Evolutionary conservation across 352 stramenopile genomes (phyloP).

Genomic region (Pythium vanterpoolii): DNA sequence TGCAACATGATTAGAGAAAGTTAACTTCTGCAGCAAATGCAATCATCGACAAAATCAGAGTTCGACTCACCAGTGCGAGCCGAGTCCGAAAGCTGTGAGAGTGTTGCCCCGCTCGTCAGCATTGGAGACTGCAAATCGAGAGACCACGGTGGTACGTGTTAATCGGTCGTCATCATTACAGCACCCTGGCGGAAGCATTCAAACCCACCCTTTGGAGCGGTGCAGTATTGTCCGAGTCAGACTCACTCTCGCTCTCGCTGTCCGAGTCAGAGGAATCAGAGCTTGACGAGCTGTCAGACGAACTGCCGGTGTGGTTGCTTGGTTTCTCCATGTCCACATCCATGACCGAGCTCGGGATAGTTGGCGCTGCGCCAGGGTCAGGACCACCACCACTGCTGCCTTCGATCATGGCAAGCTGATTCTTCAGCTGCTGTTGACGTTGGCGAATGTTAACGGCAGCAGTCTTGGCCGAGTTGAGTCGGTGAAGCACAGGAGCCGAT

Average conservation of each 20-base stretch:
- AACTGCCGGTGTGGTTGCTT: slow-evolving; percentile 36
- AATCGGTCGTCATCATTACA: slow-evolving; percentile 23
- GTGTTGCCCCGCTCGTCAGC: slow-evolving; percentile 18
- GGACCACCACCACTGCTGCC: slow-evolving; percentile 17
- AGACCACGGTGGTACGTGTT: slow-evolving; percentile 26
- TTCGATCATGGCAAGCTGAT: slow-evolving; percentile 74
- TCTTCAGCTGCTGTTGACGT: slow-evolving; percentile 76
- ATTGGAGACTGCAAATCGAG: slow-evolving; percentile 26
- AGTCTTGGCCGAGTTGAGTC: slow-evolving; percentile 79
- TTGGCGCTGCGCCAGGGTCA: not conserved
- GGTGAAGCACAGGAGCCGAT: slow-evolving; percentile 47
- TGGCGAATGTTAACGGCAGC: slow-evolving; percentile 73
- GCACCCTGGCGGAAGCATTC: slow-evolving; percentile 28
- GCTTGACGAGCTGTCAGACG: slow-evolving; percentile 68
- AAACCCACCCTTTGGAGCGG: slow-evolving; percentile 85
- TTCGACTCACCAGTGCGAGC: slow-evolving; percentile 23
- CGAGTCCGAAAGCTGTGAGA: slow-evolving; percentile 25
- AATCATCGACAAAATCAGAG: not conserved
- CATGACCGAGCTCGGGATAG: slow-evolving; percentile 4
- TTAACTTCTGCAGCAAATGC: slow-evolving; percentile 7
- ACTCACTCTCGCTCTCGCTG: slow-evolving; percentile 84
- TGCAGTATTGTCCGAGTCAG: slow-evolving; percentile 61
- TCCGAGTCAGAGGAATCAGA: slow-evolving; percentile 82
- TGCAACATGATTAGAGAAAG: slow-evolving; percentile 19
- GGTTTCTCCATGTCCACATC: slow-evolving; percentile 45